phyloP scores from a whole-genome alignment of 805 yeast species.

The Cyberlindnera mycetangii region DNA sequence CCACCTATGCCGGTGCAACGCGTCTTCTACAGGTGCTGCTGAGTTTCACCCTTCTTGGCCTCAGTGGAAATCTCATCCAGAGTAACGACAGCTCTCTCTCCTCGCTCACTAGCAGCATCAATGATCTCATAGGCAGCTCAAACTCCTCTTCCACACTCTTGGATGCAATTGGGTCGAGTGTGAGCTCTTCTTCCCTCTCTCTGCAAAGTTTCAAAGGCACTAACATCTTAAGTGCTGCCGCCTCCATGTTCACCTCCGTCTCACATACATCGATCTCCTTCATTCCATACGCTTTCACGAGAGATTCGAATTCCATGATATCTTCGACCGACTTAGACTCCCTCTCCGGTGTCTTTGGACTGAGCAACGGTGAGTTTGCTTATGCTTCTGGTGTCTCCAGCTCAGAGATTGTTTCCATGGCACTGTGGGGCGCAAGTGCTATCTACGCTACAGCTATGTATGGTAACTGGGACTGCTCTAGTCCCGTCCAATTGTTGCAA shows the following conservation, averaged over 20 bases:
- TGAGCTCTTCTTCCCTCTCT: slow-evolving; percentile 1
- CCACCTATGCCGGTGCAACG: slow-evolving; percentile 8
- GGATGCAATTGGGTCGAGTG: not conserved
- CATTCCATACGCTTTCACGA: slow-evolving; percentile 8
- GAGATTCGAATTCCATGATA: slow-evolving; percentile 11
- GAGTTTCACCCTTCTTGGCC: slow-evolving; percentile 3
- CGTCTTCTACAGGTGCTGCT: slow-evolving; percentile 10
- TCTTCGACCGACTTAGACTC: slow-evolving; percentile 5
- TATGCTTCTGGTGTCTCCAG: slow-evolving; percentile 11
- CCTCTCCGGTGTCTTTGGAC: not conserved
- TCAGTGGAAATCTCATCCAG: slow-evolving; percentile 7
- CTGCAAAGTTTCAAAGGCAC: slow-evolving; percentile 4
- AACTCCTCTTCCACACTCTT: not conserved
- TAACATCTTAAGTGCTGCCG: slow-evolving; percentile 1
- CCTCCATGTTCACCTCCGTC: slow-evolving; percentile 10
- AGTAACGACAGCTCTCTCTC: slow-evolving; percentile 2
- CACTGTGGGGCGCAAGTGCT: slow-evolving; percentile 24
- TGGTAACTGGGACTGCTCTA: slow-evolving; percentile 29
- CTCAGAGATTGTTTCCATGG: slow-evolving; percentile 24
- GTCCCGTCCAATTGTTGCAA: slow-evolving; percentile 22
- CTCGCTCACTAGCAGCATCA: not conserved
- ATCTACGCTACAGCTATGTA: slow-evolving; percentile 27
- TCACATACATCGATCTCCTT: slow-evolving; percentile 9
- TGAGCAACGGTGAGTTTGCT: slow-evolving; percentile 2
- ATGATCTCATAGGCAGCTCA: slow-evolving; percentile 1